Base-by-base conservation (phyloP, 2,329 filamentous ascomycete species). In the Huntiella bhutanensis region DNA sequence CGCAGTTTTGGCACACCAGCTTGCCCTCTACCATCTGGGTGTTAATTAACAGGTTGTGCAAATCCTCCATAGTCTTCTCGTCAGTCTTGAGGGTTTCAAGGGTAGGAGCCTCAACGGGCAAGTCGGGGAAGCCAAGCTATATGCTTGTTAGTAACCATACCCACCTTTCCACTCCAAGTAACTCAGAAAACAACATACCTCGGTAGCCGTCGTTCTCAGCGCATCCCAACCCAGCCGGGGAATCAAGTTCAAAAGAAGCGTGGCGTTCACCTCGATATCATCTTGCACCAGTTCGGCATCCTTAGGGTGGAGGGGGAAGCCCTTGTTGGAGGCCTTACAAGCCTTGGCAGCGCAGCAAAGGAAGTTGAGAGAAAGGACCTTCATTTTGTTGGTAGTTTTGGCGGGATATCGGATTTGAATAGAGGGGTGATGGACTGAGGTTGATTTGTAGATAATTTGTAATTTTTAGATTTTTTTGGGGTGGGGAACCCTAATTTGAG, bases 361-460 rank as follows among this genome's bases (percentile, higher is more conserved):
- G 64, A 98, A 98, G 65, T 96, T 96, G 57, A 93, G 79, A 51
- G 86, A 95, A 45, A 96, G 75, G 52, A 96, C 69, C 64, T 96
- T 96, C 91, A 98, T 98, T 48, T 48, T 51, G 37, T 13, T 32
- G 15, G 22, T 34, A 38, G 19, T 16, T 38, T 16, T 48, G 43
- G 22, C 22, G 22, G 7, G 22, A 10, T 28, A 28, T 28, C 22
- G 3, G 22, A 28, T 28, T 19, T 33, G 32, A 40, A 36, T 11
- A 15, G 38, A 8, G 22, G 33, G 28, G 19, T 10, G 17, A 32
- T 17, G 7, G 19, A 37, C 7, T 33, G 19, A 36, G 11, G 42
- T 41, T 33, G 12, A 33, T n/a, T 17, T 44, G n/a, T 17, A 39
- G 33, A 37, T 33, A 17, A 13, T 45, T 22, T n/a, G 41, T 4